Evolutionary conservation across 2,329 filamentous ascomycete species (phyloP), one percentile per base, ranked within the genome.

Genomic region (Emergomyces orientalis): DNA sequence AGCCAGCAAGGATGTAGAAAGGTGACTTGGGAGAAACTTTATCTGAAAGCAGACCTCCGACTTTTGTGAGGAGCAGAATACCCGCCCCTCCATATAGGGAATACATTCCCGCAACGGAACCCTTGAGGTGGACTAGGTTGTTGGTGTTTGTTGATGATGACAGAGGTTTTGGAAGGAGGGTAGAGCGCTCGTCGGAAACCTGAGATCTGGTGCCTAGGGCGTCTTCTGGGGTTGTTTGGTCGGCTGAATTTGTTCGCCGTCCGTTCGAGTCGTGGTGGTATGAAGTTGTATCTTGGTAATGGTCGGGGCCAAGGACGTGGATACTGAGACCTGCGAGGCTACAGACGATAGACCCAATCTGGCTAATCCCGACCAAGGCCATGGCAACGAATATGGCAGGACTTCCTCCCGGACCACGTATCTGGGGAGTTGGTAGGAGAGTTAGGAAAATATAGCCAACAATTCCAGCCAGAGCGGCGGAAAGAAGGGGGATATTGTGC

Each of bases 341-440:
- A 77, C 92, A 97, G 0, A 99, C 94, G 64, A 99, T 97, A 13
- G 91, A 89, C 1, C 93, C 94, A 65, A 99, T 97, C 75, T 99
- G 94, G 70, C 90, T 95, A 71, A 96, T 85, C 17, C 94, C 94
- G 47, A 97, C 85, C 22, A 96, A 77, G 0, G 88, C 84, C 51
- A 91, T 90, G 19, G 93, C 83, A 14, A 92, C 67, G 71, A 95
- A 91, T 19, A 96, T 86, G 13, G 77, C 79, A 0, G 84, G 82
- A 41, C 81, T 85, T 22, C 89, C 90, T 41, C 89, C 85, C 32
- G 88, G 80, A 3, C 86, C 86, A 37, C 82, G 84, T 62, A 86
- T 86, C 70, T 96, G 89, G 0, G 92, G 91, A 69, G 87, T 95
- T 17, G 82, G 77, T 2, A 96, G 80, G n/a, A 84, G 81, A 0